Conservation (phyloP, 345 rosid genomes). For the Boechera stricta region DNA sequence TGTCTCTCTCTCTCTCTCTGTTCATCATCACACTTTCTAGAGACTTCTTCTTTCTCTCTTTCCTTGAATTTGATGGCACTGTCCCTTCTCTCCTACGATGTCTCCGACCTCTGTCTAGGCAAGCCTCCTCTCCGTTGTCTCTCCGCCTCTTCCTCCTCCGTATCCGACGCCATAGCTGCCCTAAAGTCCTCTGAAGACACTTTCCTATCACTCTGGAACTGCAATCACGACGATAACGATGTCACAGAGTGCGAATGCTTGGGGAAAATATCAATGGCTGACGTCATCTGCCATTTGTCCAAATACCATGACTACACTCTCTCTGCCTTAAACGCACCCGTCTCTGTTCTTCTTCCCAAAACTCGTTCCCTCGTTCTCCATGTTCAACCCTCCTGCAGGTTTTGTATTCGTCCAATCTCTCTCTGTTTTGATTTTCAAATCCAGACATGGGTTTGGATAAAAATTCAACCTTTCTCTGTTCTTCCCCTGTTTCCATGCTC, state of each 20-base stretch:
- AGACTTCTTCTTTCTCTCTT: conserved; percentile 42
- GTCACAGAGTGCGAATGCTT: conserved; percentile 58
- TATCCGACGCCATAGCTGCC: conserved; percentile 65
- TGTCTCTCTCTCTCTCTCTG: background rate
- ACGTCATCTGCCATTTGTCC: conserved; percentile 62
- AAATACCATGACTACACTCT: conserved; percentile 54
- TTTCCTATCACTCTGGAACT: conserved; percentile 77
- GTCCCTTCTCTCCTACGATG: conserved; percentile 60
- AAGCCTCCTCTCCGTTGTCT: conserved; percentile 84
- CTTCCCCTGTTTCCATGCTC: conserved; percentile 29
- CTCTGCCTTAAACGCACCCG: conserved; percentile 59
- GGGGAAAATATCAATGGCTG: conserved; percentile 72
- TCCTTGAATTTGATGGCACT: conserved; percentile 62
- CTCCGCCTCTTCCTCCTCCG: conserved; percentile 58
- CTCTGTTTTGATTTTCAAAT: background rate
- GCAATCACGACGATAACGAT: conserved; percentile 46
- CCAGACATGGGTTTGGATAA: background rate
- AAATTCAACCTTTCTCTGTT: background rate
- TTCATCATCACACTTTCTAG: conserved; percentile 21
- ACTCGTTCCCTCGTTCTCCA: conserved; percentile 55
- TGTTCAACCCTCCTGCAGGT: conserved; percentile 84
- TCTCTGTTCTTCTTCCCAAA: conserved; percentile 68
- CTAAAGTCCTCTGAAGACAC: conserved; percentile 62
- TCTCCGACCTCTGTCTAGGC: conserved; percentile 93
- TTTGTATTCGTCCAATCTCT: conserved; percentile 29